A percentile compares a stretch with the other conserved stretches of the same genome.
Evolutionary conservation across 768 basidiomycete species (phyloP).

Genomic region (Termitomyces sp.): DNA sequence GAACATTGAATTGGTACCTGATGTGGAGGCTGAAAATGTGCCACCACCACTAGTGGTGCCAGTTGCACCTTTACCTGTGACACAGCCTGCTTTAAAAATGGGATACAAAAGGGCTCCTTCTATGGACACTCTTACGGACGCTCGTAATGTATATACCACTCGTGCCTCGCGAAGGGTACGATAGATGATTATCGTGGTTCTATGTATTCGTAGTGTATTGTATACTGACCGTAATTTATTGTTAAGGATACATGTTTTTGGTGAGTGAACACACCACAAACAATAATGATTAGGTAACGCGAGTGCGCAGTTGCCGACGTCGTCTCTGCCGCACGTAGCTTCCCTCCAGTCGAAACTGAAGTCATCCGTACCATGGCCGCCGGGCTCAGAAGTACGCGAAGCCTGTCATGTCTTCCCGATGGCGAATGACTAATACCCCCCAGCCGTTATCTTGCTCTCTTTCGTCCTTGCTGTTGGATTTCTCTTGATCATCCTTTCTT

Average conservation of each 20-base stretch:
- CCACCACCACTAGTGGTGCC: conserved; percentile 2
- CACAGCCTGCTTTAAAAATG: conserved; percentile 23
- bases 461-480: conserved; percentile 99
- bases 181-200: conserved; percentile 7
- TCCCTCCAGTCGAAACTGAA: neutral
- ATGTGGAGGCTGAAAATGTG: conserved; percentile 11
- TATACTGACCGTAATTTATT: conserved; percentile 7
- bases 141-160: conserved; percentile 35
- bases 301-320: neutral
- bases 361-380: conserved; percentile 45
- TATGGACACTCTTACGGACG: conserved; percentile 33
- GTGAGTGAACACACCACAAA: neutral
- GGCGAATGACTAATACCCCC: neutral
- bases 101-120: conserved; percentile 16
- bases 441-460: conserved; percentile 93
- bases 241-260: neutral
- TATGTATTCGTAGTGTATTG: neutral
- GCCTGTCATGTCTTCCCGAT: neutral
- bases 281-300: conserved; percentile 3
- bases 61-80: neutral
- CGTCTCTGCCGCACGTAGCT: neutral
- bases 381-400: conserved; percentile 61
- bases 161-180: conserved; percentile 25
- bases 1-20: conserved; percentile 5
- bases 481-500: conserved; percentile 93